phyloP scores from a whole-genome alignment of 306 rosid genomes.

The Cotoneaster glaucophyllus region DNA sequence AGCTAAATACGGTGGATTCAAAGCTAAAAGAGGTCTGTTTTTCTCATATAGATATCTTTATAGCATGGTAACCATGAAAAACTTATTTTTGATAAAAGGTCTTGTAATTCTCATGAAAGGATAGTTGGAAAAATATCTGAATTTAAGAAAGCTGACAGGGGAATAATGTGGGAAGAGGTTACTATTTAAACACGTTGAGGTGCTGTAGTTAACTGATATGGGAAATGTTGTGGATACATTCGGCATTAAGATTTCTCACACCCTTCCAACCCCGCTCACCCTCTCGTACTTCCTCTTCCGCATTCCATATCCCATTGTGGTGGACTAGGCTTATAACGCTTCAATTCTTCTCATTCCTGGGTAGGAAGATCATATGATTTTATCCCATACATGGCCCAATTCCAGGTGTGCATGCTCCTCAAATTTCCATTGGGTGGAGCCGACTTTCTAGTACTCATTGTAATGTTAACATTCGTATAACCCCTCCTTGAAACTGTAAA shows the following conservation, averaged over 20 bases:
- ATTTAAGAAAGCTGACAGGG: neutral
- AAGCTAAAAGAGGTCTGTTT: conserved; percentile 75
- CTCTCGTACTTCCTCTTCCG: neutral
- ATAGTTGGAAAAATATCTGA: conserved; percentile 8
- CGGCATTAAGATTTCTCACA: neutral
- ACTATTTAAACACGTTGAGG: neutral
- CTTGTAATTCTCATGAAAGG: conserved; percentile 2
- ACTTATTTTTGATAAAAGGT: neutral
- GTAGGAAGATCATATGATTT: conserved; percentile 9
- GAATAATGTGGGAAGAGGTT: neutral
- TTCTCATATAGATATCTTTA: conserved; percentile 14
- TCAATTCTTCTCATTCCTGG: neutral
- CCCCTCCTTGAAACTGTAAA: conserved; percentile 1
- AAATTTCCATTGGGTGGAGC: neutral
- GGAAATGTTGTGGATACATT: neutral
- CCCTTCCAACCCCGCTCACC: neutral
- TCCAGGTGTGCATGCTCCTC: conserved; percentile 10
- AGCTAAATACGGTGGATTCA: conserved; percentile 44
- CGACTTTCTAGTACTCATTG: conserved; percentile 2
- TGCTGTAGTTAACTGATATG: neutral
- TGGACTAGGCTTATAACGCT: neutral
- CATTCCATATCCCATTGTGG: neutral
- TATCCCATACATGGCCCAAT: conserved; percentile 16
- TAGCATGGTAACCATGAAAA: neutral
- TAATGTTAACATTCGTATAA: neutral